Evolutionary conservation across 208 protist species (phyloP).

Genomic region (Crithidia acanthocephali): DNA sequence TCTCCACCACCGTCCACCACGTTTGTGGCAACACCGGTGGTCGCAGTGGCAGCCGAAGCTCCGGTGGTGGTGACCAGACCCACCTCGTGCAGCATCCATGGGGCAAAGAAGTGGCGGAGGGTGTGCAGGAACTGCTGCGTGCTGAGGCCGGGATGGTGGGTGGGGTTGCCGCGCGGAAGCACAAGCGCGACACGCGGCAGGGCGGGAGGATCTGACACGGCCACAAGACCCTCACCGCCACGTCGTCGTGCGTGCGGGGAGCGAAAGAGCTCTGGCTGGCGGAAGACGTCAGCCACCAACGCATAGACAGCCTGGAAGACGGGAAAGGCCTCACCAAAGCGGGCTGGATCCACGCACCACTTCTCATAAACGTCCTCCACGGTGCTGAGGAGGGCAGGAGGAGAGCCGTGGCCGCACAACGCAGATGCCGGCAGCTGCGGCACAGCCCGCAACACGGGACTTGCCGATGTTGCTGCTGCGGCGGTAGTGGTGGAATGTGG

Average conservation of each 20-base stretch:
- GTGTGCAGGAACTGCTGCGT: slow-evolving; percentile 46
- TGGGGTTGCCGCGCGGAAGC: slow-evolving; percentile 47
- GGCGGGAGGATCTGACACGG: not conserved
- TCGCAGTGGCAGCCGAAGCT: not conserved
- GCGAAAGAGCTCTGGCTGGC: slow-evolving; percentile 14
- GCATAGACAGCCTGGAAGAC: slow-evolving; percentile 57
- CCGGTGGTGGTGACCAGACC: slow-evolving; percentile 11
- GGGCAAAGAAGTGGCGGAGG: slow-evolving; percentile 57
- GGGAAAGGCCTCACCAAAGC: slow-evolving; percentile 68
- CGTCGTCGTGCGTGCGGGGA: too few relatives aligned
- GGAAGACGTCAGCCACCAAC: slow-evolving; percentile 54
- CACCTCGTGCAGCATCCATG: slow-evolving; percentile 51
- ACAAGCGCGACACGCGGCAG: slow-evolving; percentile 56
- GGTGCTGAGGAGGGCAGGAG: slow-evolving; percentile 15
- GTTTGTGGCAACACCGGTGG: not conserved
- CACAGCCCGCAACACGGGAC: not conserved
- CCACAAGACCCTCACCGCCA: too few relatives aligned
- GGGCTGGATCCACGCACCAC: slow-evolving; percentile 42
- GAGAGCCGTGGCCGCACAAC: not conserved
- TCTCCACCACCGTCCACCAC: too few relatives aligned
- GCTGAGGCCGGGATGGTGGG: slow-evolving; percentile 38
- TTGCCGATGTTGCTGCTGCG: not conserved
- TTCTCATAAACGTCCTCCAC: slow-evolving; percentile 44
- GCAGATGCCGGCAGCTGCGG: not conserved
- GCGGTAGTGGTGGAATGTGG: not conserved